Conservation (phyloP, 1,284 basidiomycete genomes). For the Marasmius fiardii region DNA sequence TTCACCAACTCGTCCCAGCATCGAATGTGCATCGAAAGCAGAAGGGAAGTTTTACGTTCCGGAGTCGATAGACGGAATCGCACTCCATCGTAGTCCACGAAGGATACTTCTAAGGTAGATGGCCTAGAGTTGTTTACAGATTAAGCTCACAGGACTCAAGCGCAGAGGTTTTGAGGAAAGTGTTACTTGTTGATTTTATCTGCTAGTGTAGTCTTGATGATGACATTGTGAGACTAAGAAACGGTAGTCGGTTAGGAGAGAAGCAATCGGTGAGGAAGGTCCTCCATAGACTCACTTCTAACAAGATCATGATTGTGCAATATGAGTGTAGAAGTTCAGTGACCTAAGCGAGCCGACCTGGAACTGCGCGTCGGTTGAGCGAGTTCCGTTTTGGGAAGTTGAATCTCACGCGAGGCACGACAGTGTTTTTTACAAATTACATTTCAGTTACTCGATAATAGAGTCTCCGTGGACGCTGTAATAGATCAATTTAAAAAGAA, state of each 20-base stretch:
- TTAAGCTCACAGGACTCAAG: slow-evolving; percentile 9
- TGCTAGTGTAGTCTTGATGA: slow-evolving; percentile 89
- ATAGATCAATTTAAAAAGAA: too few species aligned
- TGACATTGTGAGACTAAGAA: slow-evolving; percentile 82
- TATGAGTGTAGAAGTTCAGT: too few species aligned
- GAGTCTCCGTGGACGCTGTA: slow-evolving; percentile 28
- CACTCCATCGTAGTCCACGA: slow-evolving; percentile 98
- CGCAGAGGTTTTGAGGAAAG: neutral
- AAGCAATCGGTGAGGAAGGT: too few species aligned
- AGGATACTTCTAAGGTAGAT: slow-evolving; percentile 87
- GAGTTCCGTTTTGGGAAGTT: neutral
- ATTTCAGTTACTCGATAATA: slow-evolving; percentile 33
- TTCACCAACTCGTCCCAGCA: slow-evolving; percentile 94
- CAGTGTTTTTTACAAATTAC: too few species aligned
- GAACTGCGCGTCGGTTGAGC: neutral
- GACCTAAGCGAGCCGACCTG: too few species aligned
- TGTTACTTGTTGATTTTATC: slow-evolving; percentile 87
- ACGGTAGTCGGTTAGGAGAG: neutral
- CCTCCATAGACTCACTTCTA: slow-evolving; percentile 42
- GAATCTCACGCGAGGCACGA: too few species aligned
- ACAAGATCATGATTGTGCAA: slow-evolving; percentile 39
- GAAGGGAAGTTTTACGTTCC: slow-evolving; percentile 75
- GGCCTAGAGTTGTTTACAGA: slow-evolving; percentile 52
- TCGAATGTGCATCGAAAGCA: slow-evolving; percentile 94
- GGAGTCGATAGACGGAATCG: slow-evolving; percentile 91